These are phyloP conservation scores for Truncatella angustata DNA, from an alignment of 2,329 filamentous ascomycete genomes.

Conservation along the genomic window DNA sequence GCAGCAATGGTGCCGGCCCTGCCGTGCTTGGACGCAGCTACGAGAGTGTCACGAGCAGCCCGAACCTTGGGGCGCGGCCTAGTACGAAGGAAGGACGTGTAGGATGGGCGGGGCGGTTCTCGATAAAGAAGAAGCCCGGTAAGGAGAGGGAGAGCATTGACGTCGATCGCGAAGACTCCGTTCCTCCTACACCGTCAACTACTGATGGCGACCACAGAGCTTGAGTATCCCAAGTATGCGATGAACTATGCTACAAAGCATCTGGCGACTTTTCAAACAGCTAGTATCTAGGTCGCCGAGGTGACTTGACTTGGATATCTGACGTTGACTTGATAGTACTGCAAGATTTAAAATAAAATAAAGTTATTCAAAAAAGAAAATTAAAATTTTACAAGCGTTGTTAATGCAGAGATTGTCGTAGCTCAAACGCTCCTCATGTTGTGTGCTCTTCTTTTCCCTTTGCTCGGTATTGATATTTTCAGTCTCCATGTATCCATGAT, in stretches of 20 bases:
- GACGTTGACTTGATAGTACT: too few species aligned
- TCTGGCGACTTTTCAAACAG: too few species aligned
- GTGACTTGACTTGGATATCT: too few species aligned
- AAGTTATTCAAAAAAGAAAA: too few species aligned
- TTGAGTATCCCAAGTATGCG: background rate
- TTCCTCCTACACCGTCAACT: slow-evolving; percentile 18
- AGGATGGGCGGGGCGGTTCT: slow-evolving; percentile 47
- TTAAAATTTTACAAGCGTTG: too few species aligned
- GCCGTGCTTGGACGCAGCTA: slow-evolving; percentile 46
- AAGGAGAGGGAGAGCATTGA: slow-evolving; percentile 58
- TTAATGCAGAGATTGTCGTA: too few species aligned
- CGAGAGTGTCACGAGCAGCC: slow-evolving; percentile 56
- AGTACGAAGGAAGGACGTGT: slow-evolving; percentile 47
- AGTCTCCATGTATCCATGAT: too few species aligned
- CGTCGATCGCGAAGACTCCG: slow-evolving; percentile 40
- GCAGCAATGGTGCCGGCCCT: slow-evolving; percentile 11
- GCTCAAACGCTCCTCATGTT: too few species aligned
- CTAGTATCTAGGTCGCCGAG: background rate
- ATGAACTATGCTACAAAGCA: background rate
- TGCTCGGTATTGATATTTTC: too few species aligned
- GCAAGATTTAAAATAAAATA: too few species aligned
- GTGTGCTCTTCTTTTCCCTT: too few species aligned
- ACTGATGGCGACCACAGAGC: slow-evolving; percentile 12
- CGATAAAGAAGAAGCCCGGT: slow-evolving; percentile 57
- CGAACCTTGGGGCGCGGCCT: slow-evolving; percentile 46